Base-by-base conservation (phyloP, 345 rosid genomes). In the Atalantia buxifolia region DNA sequence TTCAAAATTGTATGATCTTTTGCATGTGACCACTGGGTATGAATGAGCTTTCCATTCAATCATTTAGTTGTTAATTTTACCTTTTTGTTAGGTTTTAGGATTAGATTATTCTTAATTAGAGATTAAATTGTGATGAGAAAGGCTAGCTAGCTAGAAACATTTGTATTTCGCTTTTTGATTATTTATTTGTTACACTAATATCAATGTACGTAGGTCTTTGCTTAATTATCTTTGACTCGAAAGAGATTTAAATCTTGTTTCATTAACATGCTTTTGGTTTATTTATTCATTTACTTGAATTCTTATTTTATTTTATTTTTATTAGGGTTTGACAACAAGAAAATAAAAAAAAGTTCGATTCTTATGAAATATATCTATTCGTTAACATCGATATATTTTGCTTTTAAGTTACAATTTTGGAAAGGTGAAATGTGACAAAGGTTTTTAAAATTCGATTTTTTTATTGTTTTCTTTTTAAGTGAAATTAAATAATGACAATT, bases 141-240 rank as follows among this genome's bases (percentile, higher is more conserved):
- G 42, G 33, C 45, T 50, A 33, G 42, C 77, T 62, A 56, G 42
- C 69, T 42, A 45, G 45, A 75, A 61, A 45, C 70, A 40, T 27
- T 35, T 59, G 53, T 59, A 59, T 64, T 48, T 48, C 36, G 21
- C 14, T 45, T n/a, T 48, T 63, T 27, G 5, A 68, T 36, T 68
- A 40, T n/a, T 36, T 16, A 28, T 71, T 71, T 33, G 9, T 36
- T 6, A 42, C 42, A 28, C 60, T 12, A 21, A 63, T 21, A 22
- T 64, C 70, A 9, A 42, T 75, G 77, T 64, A 42, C 63, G 77
- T 64, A 30, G 62, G 61, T 30, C 45, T 30, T 45, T 45, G 38
- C 28, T 28, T 63, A 13, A 3, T 45, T 45, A 19, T 12, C 57
- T 62, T 27, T 42, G 36, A 45, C 35, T 69, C 24, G 19, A 27